Evolutionary conservation across 345 rosid genomes (phyloP).

Genomic region (Geranium brycei): DNA sequence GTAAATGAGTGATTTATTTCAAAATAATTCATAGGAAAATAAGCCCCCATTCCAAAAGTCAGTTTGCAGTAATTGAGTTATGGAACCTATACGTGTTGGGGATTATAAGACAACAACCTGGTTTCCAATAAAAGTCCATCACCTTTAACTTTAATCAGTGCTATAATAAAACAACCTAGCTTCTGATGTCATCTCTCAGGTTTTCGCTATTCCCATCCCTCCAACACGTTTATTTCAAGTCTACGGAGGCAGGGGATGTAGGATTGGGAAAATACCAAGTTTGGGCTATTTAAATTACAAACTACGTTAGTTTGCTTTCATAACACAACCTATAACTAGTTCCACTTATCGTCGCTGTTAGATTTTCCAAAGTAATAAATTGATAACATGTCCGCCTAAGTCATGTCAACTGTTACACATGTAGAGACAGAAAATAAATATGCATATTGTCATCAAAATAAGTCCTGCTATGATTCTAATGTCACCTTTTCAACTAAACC

Average conservation of each 20-base stretch:
- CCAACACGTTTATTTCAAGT: neutral
- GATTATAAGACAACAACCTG: neutral
- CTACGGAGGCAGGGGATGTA: neutral
- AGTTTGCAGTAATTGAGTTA: neutral
- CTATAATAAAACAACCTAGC: neutral
- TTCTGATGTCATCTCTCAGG: neutral
- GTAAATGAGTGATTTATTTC: neutral
- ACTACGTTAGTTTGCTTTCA: no score
- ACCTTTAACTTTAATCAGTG: neutral
- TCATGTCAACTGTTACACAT: no score
- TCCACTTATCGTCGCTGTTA: no score
- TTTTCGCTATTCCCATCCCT: no score
- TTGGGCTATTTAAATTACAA: no score
- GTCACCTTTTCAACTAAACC: no score
- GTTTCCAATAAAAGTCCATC: neutral
- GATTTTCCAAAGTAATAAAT: no score
- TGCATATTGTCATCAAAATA: no score
- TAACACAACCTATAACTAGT: neutral
- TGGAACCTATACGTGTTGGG: neutral
- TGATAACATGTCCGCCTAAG: no score
- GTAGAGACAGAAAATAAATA: no score
- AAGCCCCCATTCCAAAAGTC: neutral
- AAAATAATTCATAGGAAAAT: neutral
- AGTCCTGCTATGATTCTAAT: no score
- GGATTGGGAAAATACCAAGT: no score